Base-by-base conservation (phyloP, 805 yeast species). In the Candida oleophila region DNA sequence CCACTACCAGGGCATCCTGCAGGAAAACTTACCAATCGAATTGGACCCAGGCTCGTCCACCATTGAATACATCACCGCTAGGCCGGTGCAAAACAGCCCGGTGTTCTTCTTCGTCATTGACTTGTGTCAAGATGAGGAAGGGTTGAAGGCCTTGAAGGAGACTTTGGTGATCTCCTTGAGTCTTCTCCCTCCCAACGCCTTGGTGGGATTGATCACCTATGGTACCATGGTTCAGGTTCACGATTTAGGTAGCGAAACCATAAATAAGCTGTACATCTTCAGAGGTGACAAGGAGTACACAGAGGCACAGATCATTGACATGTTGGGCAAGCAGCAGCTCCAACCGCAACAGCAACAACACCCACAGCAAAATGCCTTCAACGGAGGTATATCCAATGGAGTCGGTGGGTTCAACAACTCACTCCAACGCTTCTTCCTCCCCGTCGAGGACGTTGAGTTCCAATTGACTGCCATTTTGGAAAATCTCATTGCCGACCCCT, bases 191-290 rank as follows among this genome's bases (percentile, higher is more conserved):
- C 94, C 95, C 37, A 89, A 91, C 57, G 88, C 96, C 2, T 74
- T 90, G 44, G 82, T 91, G 46, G 97, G 97, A 38, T 77, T 91
- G 56, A 80, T 91, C 60, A 89, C 97, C 12, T 88, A 73, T 60
- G 97, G 96, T 45, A 88, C 95, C 22, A 90, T 87, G 72, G 91
- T 90, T 41, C 91, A 88, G 60, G 86, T 92, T 43, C 95, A 91
- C 67, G 96, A 90, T 65, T 72, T 90, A 49, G 68, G 68, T 32
- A 81, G 85, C 14, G 78, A 81, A 42, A 77, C 80, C 19, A 80
- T 89, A 62, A 80, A 80, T 56, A 87, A 86, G 66, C 82, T 87
- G 49, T 87, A 80, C 61, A 87, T 89, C 20, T 92, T 91, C 69
- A 82, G 96, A 58, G 97, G 97, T 49, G 87, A 84, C 62, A 85